phyloP scores from a whole-genome alignment of 495 filamentous ascomycete species.

The Aspergillus diversus region DNA sequence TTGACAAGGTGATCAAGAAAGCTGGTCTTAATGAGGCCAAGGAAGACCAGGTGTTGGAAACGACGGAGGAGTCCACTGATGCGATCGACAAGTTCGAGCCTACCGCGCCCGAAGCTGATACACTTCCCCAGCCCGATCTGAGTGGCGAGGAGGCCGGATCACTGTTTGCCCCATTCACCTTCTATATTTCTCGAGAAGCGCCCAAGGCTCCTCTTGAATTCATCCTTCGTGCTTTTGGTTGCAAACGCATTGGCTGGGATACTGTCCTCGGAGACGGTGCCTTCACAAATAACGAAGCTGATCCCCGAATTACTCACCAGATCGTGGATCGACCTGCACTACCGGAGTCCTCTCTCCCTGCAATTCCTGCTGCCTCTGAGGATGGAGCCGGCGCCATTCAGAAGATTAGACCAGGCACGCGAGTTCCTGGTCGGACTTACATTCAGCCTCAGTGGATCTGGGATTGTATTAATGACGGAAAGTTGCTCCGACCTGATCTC shows the following conservation, averaged over 20 bases:
- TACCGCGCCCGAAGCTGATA: slow-evolving; percentile 75
- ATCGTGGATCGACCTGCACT: slow-evolving; percentile 87
- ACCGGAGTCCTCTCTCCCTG: slow-evolving; percentile 61
- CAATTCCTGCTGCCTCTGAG: slow-evolving; percentile 57
- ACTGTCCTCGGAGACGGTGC: slow-evolving; percentile 85
- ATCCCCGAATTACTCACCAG: slow-evolving; percentile 91
- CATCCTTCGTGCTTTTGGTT: slow-evolving; percentile 90
- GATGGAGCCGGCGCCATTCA: slow-evolving; percentile 53
- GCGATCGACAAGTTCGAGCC: slow-evolving; percentile 89
- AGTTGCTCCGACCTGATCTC: slow-evolving; percentile 81
- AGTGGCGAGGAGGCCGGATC: slow-evolving; percentile 56
- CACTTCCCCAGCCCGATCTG: slow-evolving; percentile 79
- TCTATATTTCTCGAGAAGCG: slow-evolving; percentile 93
- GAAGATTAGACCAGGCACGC: slow-evolving; percentile 55
- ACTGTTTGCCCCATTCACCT: slow-evolving; percentile 83
- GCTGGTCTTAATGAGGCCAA: slow-evolving; percentile 45
- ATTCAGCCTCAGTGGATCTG: slow-evolving; percentile 98
- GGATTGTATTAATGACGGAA: slow-evolving; percentile 91
- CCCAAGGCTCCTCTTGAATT: slow-evolving; percentile 91
- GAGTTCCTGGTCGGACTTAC: slow-evolving; percentile 87
- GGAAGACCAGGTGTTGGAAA: slow-evolving; percentile 45
- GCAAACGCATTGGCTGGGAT: slow-evolving; percentile 96
- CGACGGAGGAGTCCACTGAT: slow-evolving; percentile 58
- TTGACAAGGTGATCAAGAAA: slow-evolving; percentile 56
- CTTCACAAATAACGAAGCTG: slow-evolving; percentile 84